phyloP scores from a whole-genome alignment of 148 eudicot species.

The Rhododendron simsii region DNA sequence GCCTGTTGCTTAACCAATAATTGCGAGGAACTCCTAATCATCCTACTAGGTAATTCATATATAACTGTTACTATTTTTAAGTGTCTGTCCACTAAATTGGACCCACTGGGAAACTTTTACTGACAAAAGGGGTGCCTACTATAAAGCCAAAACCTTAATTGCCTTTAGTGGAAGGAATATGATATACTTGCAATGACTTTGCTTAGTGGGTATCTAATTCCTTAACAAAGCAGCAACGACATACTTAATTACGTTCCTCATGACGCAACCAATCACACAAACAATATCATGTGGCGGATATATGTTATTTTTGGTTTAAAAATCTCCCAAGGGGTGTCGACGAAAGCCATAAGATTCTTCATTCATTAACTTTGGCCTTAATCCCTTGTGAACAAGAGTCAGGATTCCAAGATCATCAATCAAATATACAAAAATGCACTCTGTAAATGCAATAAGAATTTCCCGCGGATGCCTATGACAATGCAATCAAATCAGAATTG shows the following conservation, averaged over 20 bases:
- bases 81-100: conserved; percentile 25
- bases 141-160: conserved; percentile 15
- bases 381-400: not conserved
- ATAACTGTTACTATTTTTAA: conserved; percentile 1
- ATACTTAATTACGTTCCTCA: not conserved
- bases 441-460: not conserved
- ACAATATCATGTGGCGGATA: not conserved
- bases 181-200: conserved; percentile 11
- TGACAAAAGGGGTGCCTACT: conserved; percentile 14
- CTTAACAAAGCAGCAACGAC: conserved; percentile 16
- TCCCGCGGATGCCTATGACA: not conserved
- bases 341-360: not conserved
- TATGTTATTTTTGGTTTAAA: no score
- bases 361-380: not conserved
- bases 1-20: not conserved
- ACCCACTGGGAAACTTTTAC: conserved; percentile 23
- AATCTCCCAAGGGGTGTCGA: not conserved
- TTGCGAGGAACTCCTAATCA: not conserved
- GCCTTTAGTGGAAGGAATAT: conserved; percentile 27
- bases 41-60: not conserved
- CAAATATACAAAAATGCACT: not conserved
- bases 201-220: conserved; percentile 15
- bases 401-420: conserved; percentile 8
- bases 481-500: not conserved
- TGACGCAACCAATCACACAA: conserved; percentile 12